Base-by-base conservation (phyloP, 2,329 filamentous ascomycete species). In the Colletotrichum sp. region DNA sequence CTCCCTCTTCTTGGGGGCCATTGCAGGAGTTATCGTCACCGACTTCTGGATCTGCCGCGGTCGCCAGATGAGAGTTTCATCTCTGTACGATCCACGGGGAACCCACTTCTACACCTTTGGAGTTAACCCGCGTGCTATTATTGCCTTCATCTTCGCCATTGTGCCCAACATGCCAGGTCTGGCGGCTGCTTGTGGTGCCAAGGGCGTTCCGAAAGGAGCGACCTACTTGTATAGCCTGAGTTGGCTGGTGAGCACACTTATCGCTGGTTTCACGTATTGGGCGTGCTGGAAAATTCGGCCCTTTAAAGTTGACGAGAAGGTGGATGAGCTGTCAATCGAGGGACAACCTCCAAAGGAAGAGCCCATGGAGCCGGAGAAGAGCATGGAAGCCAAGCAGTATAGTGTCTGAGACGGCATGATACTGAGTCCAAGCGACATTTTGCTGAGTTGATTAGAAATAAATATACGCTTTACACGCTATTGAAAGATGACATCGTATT, bases 41-140 rank as follows among this genome's bases (percentile, higher is more conserved):
- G 84, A 87, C 73, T 87, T 85, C 76, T 87, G 83, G 79, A 75
- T 87, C 55, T 80, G 87, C 66, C 83, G 84, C 30, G 78, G 80
- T 21, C 80, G 83, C 36, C 81, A 80, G 16, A 78, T 85, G 55
- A 81, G 83, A 69, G 81, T 87, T 62, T 83, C 83, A 1, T 83
- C 84, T 52, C 77, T 87, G 13, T 86, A 85, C 59, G 76, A 83
- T 28, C 82, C 83, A 1, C 75, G 82, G 26, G 85, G 83, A 69
- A 83, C 88, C 4, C 93, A 93, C 81, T 79, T 80, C 8, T 84
- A 84, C 52, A 81, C 78, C 34, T 69, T 80, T 16, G 82, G 83
- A 16, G 71, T 80, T 32, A 84, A 84, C 72, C 82, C 80, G 76
- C 79, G 82, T 60, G 81, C 84, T 1, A 79, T 81, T 6, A 78